Percentiles rank a stretch among this genome's conserved stretches.
Conservation (phyloP, 495 filamentous ascomycete genomes). For the Neurospora sp. region DNA sequence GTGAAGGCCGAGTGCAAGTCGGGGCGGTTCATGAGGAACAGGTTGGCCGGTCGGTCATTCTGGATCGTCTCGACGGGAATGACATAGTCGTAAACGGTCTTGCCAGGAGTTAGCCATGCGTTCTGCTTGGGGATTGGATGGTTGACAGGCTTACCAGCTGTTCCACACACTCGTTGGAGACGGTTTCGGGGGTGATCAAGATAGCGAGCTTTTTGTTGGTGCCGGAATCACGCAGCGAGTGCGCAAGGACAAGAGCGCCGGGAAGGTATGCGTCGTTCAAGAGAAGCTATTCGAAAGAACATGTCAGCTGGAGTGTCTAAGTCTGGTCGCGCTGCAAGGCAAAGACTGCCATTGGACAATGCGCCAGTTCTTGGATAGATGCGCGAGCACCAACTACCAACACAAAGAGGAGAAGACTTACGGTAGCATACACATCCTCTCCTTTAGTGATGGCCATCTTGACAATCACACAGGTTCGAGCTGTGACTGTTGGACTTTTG, state of each 20-base stretch:
- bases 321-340: conserved; percentile 1
- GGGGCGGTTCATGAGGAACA: conserved; percentile 82
- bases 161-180: conserved; percentile 60
- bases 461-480: conserved; percentile 11
- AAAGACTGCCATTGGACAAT: conserved; percentile 3
- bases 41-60: conserved; percentile 68
- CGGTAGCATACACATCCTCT: conserved; percentile 49
- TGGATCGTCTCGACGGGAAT: conserved; percentile 72
- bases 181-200: conserved; percentile 66
- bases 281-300: conserved; percentile 53
- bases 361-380: background rate
- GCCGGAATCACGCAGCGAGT: conserved; percentile 87
- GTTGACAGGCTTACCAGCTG: conserved; percentile 49
- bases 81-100: conserved; percentile 76
- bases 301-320: conserved; percentile 17
- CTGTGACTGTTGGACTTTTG: background rate
- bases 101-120: background rate
- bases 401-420: conserved; percentile 19
- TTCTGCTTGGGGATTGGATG: background rate
- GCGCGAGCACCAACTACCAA: background rate
- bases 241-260: conserved; percentile 85
- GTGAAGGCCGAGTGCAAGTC: conserved; percentile 90
- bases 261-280: conserved; percentile 86
- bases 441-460: conserved; percentile 10
- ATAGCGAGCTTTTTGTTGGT: conserved; percentile 78